Percentiles rank a stretch among this genome's conserved stretches.
phyloP scores from a whole-genome alignment of 1,284 basidiomycete genomes.

The Cerrena zonata region DNA sequence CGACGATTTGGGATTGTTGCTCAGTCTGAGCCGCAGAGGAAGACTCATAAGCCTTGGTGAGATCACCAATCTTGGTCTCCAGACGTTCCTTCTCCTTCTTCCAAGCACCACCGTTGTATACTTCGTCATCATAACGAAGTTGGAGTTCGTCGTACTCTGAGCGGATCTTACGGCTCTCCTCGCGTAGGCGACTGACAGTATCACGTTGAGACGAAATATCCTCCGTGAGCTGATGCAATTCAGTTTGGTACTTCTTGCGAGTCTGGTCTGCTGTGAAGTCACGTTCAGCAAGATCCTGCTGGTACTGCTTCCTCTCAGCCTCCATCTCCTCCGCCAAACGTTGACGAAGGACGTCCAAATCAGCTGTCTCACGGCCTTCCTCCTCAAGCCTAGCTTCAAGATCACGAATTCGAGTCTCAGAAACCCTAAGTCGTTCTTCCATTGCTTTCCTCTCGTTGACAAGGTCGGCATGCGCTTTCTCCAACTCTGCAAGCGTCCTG shows the following conservation, averaged over 20 bases:
- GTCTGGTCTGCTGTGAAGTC: constrained; percentile 76
- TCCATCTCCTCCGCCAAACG: constrained; percentile 69
- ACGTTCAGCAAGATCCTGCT: constrained; percentile 69
- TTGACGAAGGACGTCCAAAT: constrained; percentile 57
- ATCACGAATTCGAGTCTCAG: constrained; percentile 54
- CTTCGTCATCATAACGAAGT: constrained; percentile 69
- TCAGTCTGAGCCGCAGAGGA: constrained; percentile 69
- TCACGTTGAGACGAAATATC: constrained; percentile 75
- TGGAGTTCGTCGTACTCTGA: constrained; percentile 76
- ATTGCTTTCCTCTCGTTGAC: constrained; percentile 49
- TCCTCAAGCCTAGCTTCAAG: constrained; percentile 64
- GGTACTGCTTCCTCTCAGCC: constrained; percentile 70
- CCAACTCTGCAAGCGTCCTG: constrained; percentile 56
- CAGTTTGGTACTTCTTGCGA: constrained; percentile 78
- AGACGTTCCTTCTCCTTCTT: constrained; percentile 82
- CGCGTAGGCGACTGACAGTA: constrained; percentile 65
- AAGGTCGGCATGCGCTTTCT: constrained; percentile 52
- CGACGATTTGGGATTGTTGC: constrained; percentile 78
- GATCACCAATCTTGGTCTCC: constrained; percentile 73
- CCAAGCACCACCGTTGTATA: constrained; percentile 74
- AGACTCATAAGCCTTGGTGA: constrained; percentile 74
- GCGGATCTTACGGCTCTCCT: constrained; percentile 73
- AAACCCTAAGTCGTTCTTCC: constrained; percentile 45
- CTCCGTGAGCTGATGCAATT: constrained; percentile 73
- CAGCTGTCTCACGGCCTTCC: constrained; percentile 62